A percentile compares a stretch with the other conserved stretches of the same genome.
Conservation (phyloP, 2,329 filamentous ascomycete genomes). For the Colletotrichum sansevieriae region DNA sequence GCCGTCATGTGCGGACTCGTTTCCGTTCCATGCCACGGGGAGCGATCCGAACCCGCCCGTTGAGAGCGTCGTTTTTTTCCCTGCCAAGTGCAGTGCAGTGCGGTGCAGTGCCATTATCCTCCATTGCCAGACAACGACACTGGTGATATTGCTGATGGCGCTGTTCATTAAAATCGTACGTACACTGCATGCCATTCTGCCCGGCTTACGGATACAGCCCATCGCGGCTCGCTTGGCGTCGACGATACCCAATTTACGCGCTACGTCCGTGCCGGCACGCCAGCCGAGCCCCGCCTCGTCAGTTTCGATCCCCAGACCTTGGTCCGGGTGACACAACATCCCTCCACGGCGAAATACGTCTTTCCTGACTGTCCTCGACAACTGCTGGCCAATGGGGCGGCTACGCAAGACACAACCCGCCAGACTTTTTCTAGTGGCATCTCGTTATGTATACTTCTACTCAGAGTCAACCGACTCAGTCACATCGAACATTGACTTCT, state of each 20-base stretch:
- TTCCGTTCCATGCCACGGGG: constrained; percentile 15
- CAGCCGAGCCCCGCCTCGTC: constrained; percentile 28
- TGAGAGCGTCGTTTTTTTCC: background rate
- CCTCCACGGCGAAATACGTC: background rate
- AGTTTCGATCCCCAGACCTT: constrained; percentile 7
- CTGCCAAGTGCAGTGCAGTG: too few relatives aligned
- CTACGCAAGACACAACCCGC: too few relatives aligned
- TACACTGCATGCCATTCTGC: background rate
- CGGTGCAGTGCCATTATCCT: too few relatives aligned
- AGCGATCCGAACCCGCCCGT: background rate
- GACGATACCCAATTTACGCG: constrained; percentile 17
- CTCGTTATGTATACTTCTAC: background rate
- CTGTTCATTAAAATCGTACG: background rate
- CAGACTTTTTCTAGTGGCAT: background rate
- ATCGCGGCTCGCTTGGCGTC: constrained; percentile 8
- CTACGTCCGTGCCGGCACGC: constrained; percentile 27
- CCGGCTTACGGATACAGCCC: background rate
- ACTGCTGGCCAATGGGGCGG: too few relatives aligned
- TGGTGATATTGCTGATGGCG: background rate
- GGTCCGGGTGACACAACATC: background rate
- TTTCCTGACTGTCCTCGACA: too few relatives aligned
- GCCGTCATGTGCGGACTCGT: background rate
- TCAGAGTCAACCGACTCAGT: background rate
- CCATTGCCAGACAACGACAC: too few relatives aligned
- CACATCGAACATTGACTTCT: constrained; percentile 1